phyloP scores from a whole-genome alignment of 2,329 filamentous ascomycete genomes.

The Fusarium foetens region DNA sequence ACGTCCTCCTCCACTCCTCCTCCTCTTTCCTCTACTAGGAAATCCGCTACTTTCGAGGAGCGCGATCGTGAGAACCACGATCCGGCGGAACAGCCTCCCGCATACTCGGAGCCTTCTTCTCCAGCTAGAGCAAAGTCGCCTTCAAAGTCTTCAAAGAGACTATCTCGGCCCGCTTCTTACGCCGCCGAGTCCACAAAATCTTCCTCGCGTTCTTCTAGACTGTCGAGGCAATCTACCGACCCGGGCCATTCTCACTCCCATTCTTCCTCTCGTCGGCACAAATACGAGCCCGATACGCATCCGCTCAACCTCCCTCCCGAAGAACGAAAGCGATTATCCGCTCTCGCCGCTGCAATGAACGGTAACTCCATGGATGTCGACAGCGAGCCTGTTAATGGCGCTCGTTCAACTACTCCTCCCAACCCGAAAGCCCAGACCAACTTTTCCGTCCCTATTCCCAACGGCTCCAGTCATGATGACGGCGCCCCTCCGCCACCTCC shows the following conservation, averaged over 20 bases:
- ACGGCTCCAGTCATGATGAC: constrained; percentile 56
- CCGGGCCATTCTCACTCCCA: constrained; percentile 54
- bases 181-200: constrained; percentile 46
- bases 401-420: constrained; percentile 61
- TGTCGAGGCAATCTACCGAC: constrained; percentile 62
- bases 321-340: constrained; percentile 80
- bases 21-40: constrained; percentile 50
- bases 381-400: constrained; percentile 65
- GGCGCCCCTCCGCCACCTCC: constrained; percentile 74
- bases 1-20: constrained; percentile 28
- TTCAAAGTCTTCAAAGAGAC: constrained; percentile 47
- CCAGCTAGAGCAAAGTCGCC: constrained; percentile 53
- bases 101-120: constrained; percentile 50
- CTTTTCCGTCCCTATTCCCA: constrained; percentile 64
- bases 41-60: constrained; percentile 51
- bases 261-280: constrained; percentile 59
- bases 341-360: constrained; percentile 69
- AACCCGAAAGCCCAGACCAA: constrained; percentile 53
- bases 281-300: constrained; percentile 77
- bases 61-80: constrained; percentile 47
- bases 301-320: constrained; percentile 92
- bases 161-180: constrained; percentile 48
- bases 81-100: constrained; percentile 45
- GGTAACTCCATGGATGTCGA: constrained; percentile 81
- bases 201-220: constrained; percentile 55